phyloP scores from a whole-genome alignment of 495 filamentous ascomycete genomes.

The Aspergillus bridgeri region DNA sequence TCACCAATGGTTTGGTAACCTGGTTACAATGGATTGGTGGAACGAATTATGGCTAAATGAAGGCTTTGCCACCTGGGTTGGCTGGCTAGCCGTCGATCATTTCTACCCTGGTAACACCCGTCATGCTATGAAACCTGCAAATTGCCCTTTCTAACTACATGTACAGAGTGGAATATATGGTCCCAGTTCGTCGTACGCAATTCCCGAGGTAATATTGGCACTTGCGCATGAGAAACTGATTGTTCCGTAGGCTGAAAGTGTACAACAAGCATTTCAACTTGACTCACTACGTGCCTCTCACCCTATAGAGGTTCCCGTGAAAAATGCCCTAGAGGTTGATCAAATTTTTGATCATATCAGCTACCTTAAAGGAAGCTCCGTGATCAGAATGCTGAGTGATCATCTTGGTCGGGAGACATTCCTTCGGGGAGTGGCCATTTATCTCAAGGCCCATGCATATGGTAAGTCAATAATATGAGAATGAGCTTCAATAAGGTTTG shows the following conservation, averaged over 20 bases:
- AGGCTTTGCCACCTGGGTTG: conserved; percentile 97
- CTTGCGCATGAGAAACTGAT: conserved; percentile 29
- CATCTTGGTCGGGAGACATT: conserved; percentile 85
- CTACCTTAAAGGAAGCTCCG: conserved; percentile 92
- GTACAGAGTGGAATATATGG: conserved; percentile 86
- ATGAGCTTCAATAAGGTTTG: neutral
- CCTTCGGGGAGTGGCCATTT: conserved; percentile 80
- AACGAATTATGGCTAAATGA: conserved; percentile 96
- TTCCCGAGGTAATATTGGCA: conserved; percentile 47
- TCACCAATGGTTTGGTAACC: conserved; percentile 98
- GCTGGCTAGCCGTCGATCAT: conserved; percentile 88
- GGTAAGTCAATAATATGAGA: conserved; percentile 28
- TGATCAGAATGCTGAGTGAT: conserved; percentile 88
- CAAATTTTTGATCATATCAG: conserved; percentile 96
- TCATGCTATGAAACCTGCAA: neutral
- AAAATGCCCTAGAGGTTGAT: conserved; percentile 86
- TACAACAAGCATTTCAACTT: conserved; percentile 84
- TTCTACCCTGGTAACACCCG: conserved; percentile 66
- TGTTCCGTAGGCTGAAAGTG: conserved; percentile 67
- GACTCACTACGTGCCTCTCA: conserved; percentile 88
- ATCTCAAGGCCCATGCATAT: conserved; percentile 84
- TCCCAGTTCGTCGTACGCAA: conserved; percentile 81
- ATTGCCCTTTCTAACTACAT: conserved; percentile 7
- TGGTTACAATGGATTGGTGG: conserved; percentile 83
- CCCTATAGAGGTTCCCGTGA: conserved; percentile 90